Percentiles rank a stretch among this genome's conserved stretches.
phyloP scores from a whole-genome alignment of 2,329 filamentous ascomycete genomes.

The Ilyonectria robusta region DNA sequence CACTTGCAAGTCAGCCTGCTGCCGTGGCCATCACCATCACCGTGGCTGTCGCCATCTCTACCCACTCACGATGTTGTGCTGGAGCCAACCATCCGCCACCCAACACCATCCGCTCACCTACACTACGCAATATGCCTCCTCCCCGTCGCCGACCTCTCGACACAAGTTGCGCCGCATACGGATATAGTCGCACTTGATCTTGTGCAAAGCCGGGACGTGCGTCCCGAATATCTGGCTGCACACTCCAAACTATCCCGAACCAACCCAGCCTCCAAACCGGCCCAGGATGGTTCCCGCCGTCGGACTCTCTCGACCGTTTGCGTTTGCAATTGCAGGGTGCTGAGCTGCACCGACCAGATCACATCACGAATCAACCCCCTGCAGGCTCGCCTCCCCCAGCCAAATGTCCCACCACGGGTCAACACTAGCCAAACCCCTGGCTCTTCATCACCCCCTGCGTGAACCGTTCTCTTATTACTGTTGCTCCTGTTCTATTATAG shows the following conservation, averaged over 20 bases:
- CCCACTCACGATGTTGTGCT: not conserved
- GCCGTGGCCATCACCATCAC: slow-evolving; percentile 7
- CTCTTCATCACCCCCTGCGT: slow-evolving; percentile 37
- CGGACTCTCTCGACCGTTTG: slow-evolving; percentile 24
- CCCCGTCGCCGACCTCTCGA: not conserved
- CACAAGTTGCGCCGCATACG: slow-evolving; percentile 13
- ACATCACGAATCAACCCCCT: slow-evolving; percentile 44
- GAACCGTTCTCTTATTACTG: slow-evolving; percentile 38
- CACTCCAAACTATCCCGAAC: slow-evolving; percentile 6
- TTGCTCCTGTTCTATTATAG: slow-evolving; percentile 42
- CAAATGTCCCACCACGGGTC: slow-evolving; percentile 36
- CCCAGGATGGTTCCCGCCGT: slow-evolving; percentile 2
- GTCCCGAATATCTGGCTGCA: slow-evolving; percentile 34
- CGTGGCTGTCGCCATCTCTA: not conserved
- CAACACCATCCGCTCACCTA: not conserved
- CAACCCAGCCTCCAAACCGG: slow-evolving; percentile 5
- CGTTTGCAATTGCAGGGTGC: slow-evolving; percentile 28
- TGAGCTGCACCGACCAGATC: slow-evolving; percentile 28
- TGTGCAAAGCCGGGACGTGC: slow-evolving; percentile 38
- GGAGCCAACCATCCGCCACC: too few relatives aligned
- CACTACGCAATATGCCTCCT: not conserved
- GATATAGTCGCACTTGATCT: slow-evolving; percentile 14
- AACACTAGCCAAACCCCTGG: slow-evolving; percentile 39
- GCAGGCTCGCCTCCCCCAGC: slow-evolving; percentile 32
- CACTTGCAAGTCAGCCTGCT: not conserved